Evolutionary conservation across 2,329 filamentous ascomycete genomes (phyloP).

Genomic region (Trichophaea hybrida): DNA sequence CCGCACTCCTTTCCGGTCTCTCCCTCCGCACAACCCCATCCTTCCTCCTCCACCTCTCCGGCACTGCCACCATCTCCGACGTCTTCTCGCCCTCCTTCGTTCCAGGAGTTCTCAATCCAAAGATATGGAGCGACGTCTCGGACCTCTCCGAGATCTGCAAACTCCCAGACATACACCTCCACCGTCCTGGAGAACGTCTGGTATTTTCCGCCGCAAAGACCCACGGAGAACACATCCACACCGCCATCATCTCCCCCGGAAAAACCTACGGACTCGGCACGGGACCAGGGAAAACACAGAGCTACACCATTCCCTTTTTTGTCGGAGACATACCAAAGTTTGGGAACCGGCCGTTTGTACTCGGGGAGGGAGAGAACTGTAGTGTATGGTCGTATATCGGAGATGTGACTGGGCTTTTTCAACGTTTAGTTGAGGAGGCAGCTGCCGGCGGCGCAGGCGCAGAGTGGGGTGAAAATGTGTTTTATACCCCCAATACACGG

Average conservation of each 20-base stretch:
- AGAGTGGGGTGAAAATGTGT: conserved; percentile 34
- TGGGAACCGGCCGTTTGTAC: conserved; percentile 38
- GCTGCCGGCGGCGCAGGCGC: conserved; percentile 30
- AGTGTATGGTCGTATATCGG: conserved; percentile 49
- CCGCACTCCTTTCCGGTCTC: conserved; percentile 19
- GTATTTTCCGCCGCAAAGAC: conserved; percentile 32
- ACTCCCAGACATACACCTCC: conserved; percentile 34
- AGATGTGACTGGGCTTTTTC: conserved; percentile 44
- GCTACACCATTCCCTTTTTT: conserved; percentile 45
- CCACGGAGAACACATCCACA: conserved; percentile 35
- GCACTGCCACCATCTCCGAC: conserved; percentile 13
- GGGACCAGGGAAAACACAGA: conserved; percentile 41
- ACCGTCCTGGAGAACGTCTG: conserved; percentile 55
- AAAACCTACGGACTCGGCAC: conserved; percentile 49
- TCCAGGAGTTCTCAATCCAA: conserved; percentile 2
- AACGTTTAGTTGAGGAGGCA: conserved; percentile 42
- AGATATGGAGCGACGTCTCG: conserved; percentile 28
- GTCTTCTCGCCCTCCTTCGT: conserved; percentile 6
- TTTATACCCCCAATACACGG: too few species aligned
- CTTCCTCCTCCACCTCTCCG: conserved; percentile 20
- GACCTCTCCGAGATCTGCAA: conserved; percentile 37
- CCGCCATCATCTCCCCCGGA: conserved; percentile 49
- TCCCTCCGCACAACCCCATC: conserved; percentile 13
- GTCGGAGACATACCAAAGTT: conserved; percentile 37
- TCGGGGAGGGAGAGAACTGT: conserved; percentile 43